Base-by-base conservation (phyloP, 768 basidiomycete species). In the Russula dissimulans region DNA sequence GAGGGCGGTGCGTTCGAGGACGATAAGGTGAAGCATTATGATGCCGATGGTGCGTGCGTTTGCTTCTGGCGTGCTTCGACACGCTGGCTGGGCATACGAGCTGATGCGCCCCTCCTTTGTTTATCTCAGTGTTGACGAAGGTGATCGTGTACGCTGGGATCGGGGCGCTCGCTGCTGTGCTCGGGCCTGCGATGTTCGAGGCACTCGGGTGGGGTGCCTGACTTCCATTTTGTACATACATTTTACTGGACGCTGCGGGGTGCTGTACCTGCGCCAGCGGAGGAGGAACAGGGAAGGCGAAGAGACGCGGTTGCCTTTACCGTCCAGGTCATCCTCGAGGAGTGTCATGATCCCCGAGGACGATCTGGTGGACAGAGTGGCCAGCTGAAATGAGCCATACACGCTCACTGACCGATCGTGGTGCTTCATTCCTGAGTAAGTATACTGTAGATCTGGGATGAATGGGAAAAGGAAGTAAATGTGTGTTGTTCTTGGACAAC, bases 61-160 rank as follows among this genome's bases (percentile, higher is more conserved):
- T 48, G 22, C 11, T 36, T n/a, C n/a, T 29, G 5, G 57, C 57
- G 45, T 53, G n/a, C 0, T 54, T 68, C 22, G 22, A 26, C 22
- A 26, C 22, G 22, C 22, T 26, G 22, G 22, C 22, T 26, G 39
- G 38, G 36, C 22, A 42, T 9, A 2, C n/a, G n/a, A 32, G 34
- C 50, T n/a, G 22, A 8, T 26, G 6, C 44, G 57, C 69, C 34
- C 34, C 18, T 29, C 9, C 36, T 29, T 61, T 22, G 48, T 26
- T 34, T 18, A 1, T 34, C 39, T 18, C 42, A 92, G 91, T 94
- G 8, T 72, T 94, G 62, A 94, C 92, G 31, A 95, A 94, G 75
- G 84, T 94, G 12, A 83, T 91, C 46, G 93, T 95, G 5, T 95
- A 97, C 69, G 79, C 81, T 53, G 94, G 95, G 0, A 95, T 98